Base-by-base conservation (phyloP, 2,329 filamentous ascomycete genomes). In the Didymella lethalis region DNA sequence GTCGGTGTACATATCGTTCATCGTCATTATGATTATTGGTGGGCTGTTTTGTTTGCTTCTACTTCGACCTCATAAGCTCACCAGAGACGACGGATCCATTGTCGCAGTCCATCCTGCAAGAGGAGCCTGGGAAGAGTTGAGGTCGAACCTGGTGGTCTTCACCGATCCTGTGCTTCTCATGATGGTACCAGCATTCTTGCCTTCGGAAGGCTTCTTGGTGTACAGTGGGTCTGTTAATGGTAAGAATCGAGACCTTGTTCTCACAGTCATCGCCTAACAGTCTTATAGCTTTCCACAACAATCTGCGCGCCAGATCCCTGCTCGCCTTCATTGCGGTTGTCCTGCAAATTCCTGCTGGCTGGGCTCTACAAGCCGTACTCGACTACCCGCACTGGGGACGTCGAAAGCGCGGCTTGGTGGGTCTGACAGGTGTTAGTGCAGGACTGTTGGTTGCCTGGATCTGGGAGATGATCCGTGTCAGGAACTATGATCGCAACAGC, bases 391-490 rank as follows among this genome's bases (percentile, higher is more conserved):
- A 40, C 36, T 40, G 36, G 36, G 36, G 36, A 7, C 36, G 36
- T 40, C 36, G 36, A 20, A 40, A 40, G 18, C 36, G 36, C 36
- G 36, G 36, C n/a, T 20, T 40, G 8, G 36, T 40, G 16, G 36
- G 36, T 11, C 36, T 40, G 36, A 40, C 36, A 12, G 18, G 36
- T 25, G 69, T 74, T 23, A 59, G 59, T 20, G 63, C 71, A 2
- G 70, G 70, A 48, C 59, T 74, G 18, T 57, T 73, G 7, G 58
- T 57, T 20, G 71, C 71, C 0, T 74, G 70, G 70, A 54, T 71
- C 0, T 74, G 71, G 71, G 71, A 74, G 55, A 74, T 74, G 70
- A 69, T 71, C 23, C 70, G 70, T n/a, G 68, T 67, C 7, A 67
- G 71, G 16, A 67, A 73, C 47, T 74, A 73, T 61, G 61, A 73